These are phyloP conservation scores for Aquanectria penicillioides DNA, from an alignment of 2,329 filamentous ascomycete species.

Conservation along the genomic window DNA sequence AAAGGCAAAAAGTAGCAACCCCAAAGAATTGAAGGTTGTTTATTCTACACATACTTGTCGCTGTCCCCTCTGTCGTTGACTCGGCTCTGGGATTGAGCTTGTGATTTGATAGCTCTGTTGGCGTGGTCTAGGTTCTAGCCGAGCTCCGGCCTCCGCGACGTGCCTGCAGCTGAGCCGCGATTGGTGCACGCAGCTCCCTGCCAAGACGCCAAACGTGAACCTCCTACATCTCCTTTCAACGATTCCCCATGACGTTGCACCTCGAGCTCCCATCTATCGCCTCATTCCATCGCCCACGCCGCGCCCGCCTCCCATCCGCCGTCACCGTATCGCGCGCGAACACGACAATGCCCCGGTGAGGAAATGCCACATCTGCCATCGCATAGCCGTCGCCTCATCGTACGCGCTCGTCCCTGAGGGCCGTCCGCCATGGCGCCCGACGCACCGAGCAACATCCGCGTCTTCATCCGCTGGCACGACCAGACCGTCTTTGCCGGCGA, in stretches of 20 bases:
- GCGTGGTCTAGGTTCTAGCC: conserved; percentile 21
- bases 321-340: conserved; percentile 13
- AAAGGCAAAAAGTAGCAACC: not conserved
- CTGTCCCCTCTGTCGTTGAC: not conserved
- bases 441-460: conserved; percentile 78
- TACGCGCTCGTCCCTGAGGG: conserved; percentile 46
- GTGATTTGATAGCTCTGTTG: conserved; percentile 20
- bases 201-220: conserved; percentile 39
- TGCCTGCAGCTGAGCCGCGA: conserved; percentile 32
- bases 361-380: conserved; percentile 45
- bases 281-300: conserved; percentile 16
- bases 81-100: conserved; percentile 20
- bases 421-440: conserved; percentile 59
- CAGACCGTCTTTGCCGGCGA: conserved; percentile 96
- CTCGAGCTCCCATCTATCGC: conserved; percentile 30
- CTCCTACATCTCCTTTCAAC: conserved; percentile 43
- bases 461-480: conserved; percentile 95
- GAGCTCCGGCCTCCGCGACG: conserved; percentile 20
- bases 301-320: not conserved
- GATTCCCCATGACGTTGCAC: conserved; percentile 42
- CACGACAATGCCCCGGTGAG: conserved; percentile 33
- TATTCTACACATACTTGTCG: not conserved
- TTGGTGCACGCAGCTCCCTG: conserved; percentile 36
- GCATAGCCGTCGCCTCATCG: conserved; percentile 37
- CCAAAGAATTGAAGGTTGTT: not conserved